Evolutionary conservation across 257 asterid species (phyloP), one percentile per base, ranked within the genome.

Genomic region (Thymus quinquecostatus): DNA sequence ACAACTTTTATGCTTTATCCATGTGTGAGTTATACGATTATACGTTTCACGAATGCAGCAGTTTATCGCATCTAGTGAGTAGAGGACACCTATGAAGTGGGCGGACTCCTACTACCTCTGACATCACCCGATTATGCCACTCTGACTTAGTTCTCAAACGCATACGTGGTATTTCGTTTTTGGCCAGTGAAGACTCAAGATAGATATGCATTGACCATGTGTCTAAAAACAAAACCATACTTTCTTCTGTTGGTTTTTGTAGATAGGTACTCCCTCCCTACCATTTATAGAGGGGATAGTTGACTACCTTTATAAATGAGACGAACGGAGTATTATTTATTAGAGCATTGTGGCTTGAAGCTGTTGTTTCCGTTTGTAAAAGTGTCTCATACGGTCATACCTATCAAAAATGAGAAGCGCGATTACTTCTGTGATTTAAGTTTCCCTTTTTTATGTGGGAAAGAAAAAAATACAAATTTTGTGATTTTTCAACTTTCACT

Each of bases 31-130:
- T 57, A 5, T 33, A 53, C 12, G 13, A 41, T 21, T 40, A 51
- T 33, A 32, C 27, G 1, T 43, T 51, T 53, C 66, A 32, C 67
- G 65, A 54, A 55, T 64, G 43, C 60, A 43, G 44, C 74, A 60
- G 54, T 64, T 69, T 47, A 34, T 61, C 12, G 8, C 71, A 29
- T 73, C 56, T 1, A 51, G 60, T 32, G 10, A 45, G 33, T 36
- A 58, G 51, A 21, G 43, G 40, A 12, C 11, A 29, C 27, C 8
- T 57, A 12, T 10, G 10, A 10, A 48, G 5, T 3, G 43, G 12
- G 47, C 40, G 33, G 28, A 7, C 8, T 54, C 10, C 36, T 51
- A 44, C 43, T 51, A 60, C 36, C 36, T 21, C 34, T n/a, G 45
- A 62, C 45, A n/a, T 53, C 38, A 21, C 68, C 45, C 8, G 36